Percentiles rank a stretch among this genome's conserved stretches.
Evolutionary conservation across 495 filamentous ascomycete species (phyloP).

Genomic region (Aspergillus kassunensis): DNA sequence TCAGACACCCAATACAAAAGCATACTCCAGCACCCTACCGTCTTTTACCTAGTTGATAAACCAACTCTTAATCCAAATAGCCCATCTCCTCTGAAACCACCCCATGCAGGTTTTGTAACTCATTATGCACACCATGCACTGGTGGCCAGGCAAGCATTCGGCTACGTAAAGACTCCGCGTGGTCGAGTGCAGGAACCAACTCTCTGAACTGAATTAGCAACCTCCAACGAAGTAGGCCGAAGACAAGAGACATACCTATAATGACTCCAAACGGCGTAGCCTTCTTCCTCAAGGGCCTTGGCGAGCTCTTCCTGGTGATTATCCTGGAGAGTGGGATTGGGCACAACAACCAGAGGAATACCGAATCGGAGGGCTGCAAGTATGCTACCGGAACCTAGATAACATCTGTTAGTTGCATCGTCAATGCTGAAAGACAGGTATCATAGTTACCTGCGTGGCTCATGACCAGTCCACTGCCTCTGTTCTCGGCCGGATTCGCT

Average conservation of each 20-base stretch:
- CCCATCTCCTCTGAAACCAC: slow-evolving; percentile 57
- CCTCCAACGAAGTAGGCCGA: not conserved
- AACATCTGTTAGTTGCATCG: slow-evolving; percentile 6
- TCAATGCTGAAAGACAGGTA: not conserved
- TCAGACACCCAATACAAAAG: not conserved
- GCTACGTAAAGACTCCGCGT: slow-evolving; percentile 39
- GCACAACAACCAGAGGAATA: slow-evolving; percentile 76
- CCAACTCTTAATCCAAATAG: slow-evolving; percentile 46
- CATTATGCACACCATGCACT: slow-evolving; percentile 35
- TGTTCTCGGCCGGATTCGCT: slow-evolving; percentile 42
- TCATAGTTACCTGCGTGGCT: slow-evolving; percentile 74
- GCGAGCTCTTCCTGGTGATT: slow-evolving; percentile 92
- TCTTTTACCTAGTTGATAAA: too few relatives aligned
- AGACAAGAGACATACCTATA: slow-evolving; percentile 11
- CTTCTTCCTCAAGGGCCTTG: slow-evolving; percentile 60
- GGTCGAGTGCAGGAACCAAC: slow-evolving; percentile 38
- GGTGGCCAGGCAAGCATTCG: slow-evolving; percentile 47
- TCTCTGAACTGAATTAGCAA: slow-evolving; percentile 31
- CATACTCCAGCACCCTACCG: not conserved
- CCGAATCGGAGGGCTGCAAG: slow-evolving; percentile 68
- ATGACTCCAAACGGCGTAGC: slow-evolving; percentile 62
- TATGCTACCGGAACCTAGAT: slow-evolving; percentile 80
- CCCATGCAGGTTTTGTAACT: slow-evolving; percentile 37
- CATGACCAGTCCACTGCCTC: slow-evolving; percentile 58
- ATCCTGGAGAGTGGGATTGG: slow-evolving; percentile 76